Evolutionary conservation across 495 filamentous ascomycete genomes (phyloP), one percentile per base, ranked within the genome.

Genomic region (Peziza echinospora): DNA sequence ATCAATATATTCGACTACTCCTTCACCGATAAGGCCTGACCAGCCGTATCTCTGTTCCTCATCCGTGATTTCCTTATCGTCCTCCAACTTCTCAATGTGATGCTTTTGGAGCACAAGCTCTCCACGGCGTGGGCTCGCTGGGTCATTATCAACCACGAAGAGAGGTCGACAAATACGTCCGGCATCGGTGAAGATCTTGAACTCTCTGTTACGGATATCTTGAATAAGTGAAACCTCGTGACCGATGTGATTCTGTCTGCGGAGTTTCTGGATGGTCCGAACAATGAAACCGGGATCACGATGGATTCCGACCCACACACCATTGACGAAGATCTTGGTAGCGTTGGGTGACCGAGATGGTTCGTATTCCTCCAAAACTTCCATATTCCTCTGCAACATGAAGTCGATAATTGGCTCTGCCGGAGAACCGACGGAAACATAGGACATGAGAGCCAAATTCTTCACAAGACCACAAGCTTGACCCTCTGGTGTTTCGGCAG

Each of bases 401-500:
- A 92, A 97, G 51, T 93, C 82, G 26, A 89, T 71, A 52, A 97
- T 82, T 5, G 86, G 84, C 44, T 87, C 79, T 23, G 80, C 80
- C 8, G 84, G 80, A 5, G 83, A 82, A 60, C 87, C 89, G 24
- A 93, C 84, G 41, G 82, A 93, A 59, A 99, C 83, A 54, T 86
- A 92, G 60, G 86, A 96, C 87, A 99, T 96, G 40, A 99, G 72
- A 3, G 91, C 82, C 58, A 99, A 60, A 54, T 99, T 99, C 69
- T 99, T 99, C 62, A 99, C 91, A 48, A 99, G 64, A 62, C 89
- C 89, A 66, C 89, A 99, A 62, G 89, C 89, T 60, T 99, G 91
- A 50, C 89, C 89, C 73, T 99, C 89, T 6, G 89, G 89, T 13
- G 89, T 99, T 58, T 99, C 89, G 21, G 89, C 89, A 21, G 89